Conservation (phyloP, 148 eudicot genomes). For the Persicaria maculosa region DNA sequence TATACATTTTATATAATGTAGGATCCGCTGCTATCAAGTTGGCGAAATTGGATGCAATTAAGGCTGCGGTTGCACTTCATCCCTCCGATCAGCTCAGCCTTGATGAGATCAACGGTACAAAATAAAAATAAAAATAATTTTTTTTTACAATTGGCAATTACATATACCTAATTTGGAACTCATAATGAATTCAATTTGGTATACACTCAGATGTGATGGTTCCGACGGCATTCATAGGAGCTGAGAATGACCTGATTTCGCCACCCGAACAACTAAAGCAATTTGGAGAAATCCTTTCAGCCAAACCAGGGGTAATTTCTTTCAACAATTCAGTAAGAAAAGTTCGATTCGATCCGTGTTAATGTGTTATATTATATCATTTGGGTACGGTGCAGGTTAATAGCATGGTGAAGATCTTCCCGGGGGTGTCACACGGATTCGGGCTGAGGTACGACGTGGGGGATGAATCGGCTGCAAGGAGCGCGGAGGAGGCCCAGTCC, state of each 20-base stretch:
- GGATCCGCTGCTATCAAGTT: slow-evolving; percentile 32
- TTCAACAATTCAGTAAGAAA: background rate
- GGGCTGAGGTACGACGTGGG: slow-evolving; percentile 28
- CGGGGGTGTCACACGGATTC: slow-evolving; percentile 39
- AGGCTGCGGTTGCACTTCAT: slow-evolving; percentile 42
- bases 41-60: slow-evolving; percentile 31
- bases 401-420: slow-evolving; percentile 33
- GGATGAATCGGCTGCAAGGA: slow-evolving; percentile 29
- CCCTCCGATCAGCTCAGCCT: slow-evolving; percentile 30
- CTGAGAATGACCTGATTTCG: slow-evolving; percentile 31
- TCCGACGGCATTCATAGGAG: slow-evolving; percentile 43
- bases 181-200: too few relatives aligned
- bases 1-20: slow-evolving; percentile 11
- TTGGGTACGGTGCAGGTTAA: slow-evolving; percentile 20
- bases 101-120: slow-evolving; percentile 39
- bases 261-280: slow-evolving; percentile 37
- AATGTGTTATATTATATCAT: too few relatives aligned
- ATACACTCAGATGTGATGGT: slow-evolving; percentile 28
- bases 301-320: slow-evolving; percentile 34
- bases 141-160: background rate
- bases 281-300: slow-evolving; percentile 31
- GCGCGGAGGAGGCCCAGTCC: slow-evolving; percentile 40
- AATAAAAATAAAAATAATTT: background rate
- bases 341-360: background rate
- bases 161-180: background rate